Evolutionary conservation across 2,329 filamentous ascomycete genomes (phyloP).

Genomic region (Alternaria hordeiaustralica): DNA sequence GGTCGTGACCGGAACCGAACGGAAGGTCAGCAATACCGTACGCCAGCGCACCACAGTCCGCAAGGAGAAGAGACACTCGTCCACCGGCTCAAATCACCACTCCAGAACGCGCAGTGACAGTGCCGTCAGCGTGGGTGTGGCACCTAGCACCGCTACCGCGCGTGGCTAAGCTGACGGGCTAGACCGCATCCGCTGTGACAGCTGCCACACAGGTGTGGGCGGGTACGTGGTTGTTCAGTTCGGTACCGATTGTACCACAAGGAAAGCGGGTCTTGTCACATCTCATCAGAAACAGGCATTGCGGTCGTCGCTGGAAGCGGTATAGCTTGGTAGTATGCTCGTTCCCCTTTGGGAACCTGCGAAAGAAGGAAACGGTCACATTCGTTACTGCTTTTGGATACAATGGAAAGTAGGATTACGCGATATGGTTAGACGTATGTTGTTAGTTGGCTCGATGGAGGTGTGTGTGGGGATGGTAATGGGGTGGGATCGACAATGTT

Average conservation of each 20-base stretch:
- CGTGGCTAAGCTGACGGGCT: conserved; percentile 15
- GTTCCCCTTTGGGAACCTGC: background rate
- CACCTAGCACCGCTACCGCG: conserved; percentile 19
- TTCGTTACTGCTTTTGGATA: background rate
- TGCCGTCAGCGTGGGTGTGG: conserved; percentile 36
- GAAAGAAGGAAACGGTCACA: background rate
- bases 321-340: background rate
- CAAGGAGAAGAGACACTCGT: background rate
- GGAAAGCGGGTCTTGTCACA: conserved; percentile 3
- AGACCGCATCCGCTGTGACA: conserved; percentile 3
- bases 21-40: background rate
- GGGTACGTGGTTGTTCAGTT: background rate
- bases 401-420: background rate
- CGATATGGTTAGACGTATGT: background rate
- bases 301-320: background rate
- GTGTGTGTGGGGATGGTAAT: background rate
- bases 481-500: background rate
- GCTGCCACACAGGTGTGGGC: background rate
- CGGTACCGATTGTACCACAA: background rate
- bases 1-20: conserved; percentile 10
- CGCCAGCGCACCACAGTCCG: background rate
- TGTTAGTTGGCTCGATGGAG: background rate
- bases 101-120: conserved; percentile 27
- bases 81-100: background rate
- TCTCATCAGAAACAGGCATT: background rate